Conservation (phyloP, 169 alveolate species). For the Plasmodium chabaudi region DNA sequence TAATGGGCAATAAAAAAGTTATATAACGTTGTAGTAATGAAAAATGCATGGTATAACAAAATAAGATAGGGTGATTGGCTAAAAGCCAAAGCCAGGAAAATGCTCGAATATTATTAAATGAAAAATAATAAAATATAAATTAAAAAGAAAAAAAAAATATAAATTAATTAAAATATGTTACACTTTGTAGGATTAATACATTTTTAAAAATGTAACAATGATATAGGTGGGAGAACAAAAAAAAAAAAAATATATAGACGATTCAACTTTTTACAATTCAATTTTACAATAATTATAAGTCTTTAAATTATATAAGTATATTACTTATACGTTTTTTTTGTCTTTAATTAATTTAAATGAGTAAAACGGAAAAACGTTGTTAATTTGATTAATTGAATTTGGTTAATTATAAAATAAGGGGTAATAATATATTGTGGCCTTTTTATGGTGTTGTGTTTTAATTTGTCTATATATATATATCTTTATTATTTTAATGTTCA, state of each 20-base stretch:
- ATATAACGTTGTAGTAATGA: no score
- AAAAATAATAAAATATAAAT: conserved; percentile 10
- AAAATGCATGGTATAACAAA: not conserved
- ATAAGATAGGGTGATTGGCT: not conserved
- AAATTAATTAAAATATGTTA: conserved; percentile 43
- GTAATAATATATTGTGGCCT: conserved; percentile 7
- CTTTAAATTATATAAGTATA: conserved; percentile 14
- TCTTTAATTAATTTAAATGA: conserved; percentile 23
- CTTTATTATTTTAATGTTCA: not conserved
- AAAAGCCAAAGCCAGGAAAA: not conserved
- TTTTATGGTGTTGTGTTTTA: conserved; percentile 9
- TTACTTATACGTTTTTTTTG: not conserved
- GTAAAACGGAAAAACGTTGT: not conserved
- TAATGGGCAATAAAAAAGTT: no score
- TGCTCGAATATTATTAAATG: conserved; percentile 7
- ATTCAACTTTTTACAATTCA: not conserved
- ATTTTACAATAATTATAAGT: conserved; percentile 10
- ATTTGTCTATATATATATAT: conserved; percentile 6
- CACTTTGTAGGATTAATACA: not conserved
- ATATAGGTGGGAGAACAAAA: not conserved
- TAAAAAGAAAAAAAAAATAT: conserved; percentile 13
- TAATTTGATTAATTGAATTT: conserved; percentile 27
- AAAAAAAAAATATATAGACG: conserved; percentile 4
- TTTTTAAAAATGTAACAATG: not conserved
- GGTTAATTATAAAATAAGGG: conserved; percentile 31